Base-by-base conservation (phyloP, 441 rosid species). In the Geranium incanum region DNA sequence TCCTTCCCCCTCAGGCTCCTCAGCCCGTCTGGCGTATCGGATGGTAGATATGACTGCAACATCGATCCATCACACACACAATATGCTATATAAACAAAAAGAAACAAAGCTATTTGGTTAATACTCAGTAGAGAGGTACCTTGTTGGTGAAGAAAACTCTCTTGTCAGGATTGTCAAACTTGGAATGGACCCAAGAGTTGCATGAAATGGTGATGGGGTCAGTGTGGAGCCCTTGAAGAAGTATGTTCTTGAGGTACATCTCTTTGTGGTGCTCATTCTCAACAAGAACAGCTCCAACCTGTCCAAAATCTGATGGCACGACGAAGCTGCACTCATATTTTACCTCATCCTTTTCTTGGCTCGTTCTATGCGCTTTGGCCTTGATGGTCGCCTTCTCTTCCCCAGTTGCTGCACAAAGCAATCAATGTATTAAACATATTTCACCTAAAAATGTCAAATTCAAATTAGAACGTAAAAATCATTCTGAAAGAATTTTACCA, bases 61-160 rank as follows among this genome's bases (percentile, higher is more conserved):
- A 43, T 11, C 7, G 5, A 39, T 7, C 5, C 8, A 39, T 39
- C 43, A 43, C 50, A 43, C 50, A 43, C 7, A 43, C 11, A 6
- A 7, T 0, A 6, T 1, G 50, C 11, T 43, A 6, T 43, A 1
- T 28, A 28, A 28, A 28, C 33, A 28, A 28, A 28, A 28, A 2
- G 33, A 28, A 28, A 28, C 33, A 28, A 28, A 28, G 33, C 33
- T 28, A 28, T 1, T 28, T 28, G 33, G 3, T 28, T 1, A 28
- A 28, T 28, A 28, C 33, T 28, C 2, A 2, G 33, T 28, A 28
- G 33, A 28, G 33, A 28, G 33, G 33, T 28, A 82, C 90, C 5
- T 73, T 73, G 77, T 78, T 87, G 43, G 89, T 81, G 81, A 89
- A 87, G 86, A 89, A 89, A 76, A 86, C 52, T 7, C 89, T 81